These are phyloP conservation scores for Arthroderma sp. DNA, from an alignment of 2,329 filamentous ascomycete species.

Conservation along the genomic window DNA sequence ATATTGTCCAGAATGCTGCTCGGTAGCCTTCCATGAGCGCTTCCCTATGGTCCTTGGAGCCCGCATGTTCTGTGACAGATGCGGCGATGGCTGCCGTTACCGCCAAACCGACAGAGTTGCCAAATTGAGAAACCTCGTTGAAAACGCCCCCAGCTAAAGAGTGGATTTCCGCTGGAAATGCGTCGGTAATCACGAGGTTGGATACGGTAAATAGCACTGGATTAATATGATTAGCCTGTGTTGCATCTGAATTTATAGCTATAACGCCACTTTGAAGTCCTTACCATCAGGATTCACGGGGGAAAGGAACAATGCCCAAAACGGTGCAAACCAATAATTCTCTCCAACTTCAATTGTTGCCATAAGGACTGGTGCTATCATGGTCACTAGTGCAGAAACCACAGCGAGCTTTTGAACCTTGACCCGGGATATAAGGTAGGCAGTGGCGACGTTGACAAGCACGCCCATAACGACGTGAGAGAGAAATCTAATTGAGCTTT, in stretches of 20 bases:
- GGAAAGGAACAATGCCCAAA: conserved; percentile 7
- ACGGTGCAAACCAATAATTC: conserved; percentile 8
- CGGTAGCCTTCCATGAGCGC: conserved; percentile 6
- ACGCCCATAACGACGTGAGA: conserved; percentile 32
- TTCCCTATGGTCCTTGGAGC: neutral
- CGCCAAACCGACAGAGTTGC: conserved; percentile 40
- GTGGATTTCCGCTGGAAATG: conserved; percentile 43
- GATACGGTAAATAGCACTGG: conserved; percentile 32
- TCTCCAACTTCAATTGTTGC: conserved; percentile 6
- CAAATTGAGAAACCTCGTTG: conserved; percentile 45
- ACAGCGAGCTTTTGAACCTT: conserved; percentile 8
- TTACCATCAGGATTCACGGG: conserved; percentile 11
- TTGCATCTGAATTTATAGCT: neutral
- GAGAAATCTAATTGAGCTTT: conserved; percentile 35
- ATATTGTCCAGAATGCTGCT: conserved; percentile 10
- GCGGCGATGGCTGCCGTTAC: conserved; percentile 35
- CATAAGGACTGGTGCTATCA: conserved; percentile 9
- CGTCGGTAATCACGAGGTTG: conserved; percentile 40
- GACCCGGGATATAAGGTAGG: conserved; percentile 8
- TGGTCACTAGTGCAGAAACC: conserved; percentile 8
- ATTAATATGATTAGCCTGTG: neutral
- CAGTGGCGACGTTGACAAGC: conserved; percentile 7
- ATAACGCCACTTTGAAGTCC: neutral
- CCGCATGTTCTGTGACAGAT: conserved; percentile 5
- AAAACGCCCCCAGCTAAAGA: conserved; percentile 49